Evolutionary conservation across 2,329 filamentous ascomycete species (phyloP), one percentile per base, ranked within the genome.

Genomic region (Ceratocystis diversiconidia): DNA sequence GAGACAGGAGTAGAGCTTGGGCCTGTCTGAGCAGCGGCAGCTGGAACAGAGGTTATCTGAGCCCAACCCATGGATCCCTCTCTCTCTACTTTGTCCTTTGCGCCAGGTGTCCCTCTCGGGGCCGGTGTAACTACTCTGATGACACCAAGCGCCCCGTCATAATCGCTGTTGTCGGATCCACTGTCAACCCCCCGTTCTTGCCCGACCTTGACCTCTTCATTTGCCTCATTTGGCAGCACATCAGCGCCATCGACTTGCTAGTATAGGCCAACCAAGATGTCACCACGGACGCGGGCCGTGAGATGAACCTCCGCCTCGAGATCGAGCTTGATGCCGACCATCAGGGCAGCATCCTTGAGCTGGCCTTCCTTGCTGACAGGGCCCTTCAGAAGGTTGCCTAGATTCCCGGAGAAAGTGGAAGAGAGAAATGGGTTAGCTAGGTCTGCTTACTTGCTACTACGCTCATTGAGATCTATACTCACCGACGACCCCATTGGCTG

Each of bases 301-400:
- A 85, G 73, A 72, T 85, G 82, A 55, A 85, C 80, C 72, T 85
- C 82, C 15, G 82, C 82, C 72, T 85, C 82, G 22, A 85, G 74
- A 71, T 85, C 83, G 44, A 85, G 76, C 76, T 85, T 85, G 75
- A 85, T 84, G 65, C 82, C 82, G 46, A 85, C 76, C 70, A 85
- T 76, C 55, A 85, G 76, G 1, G 81, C 82, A 3, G 83, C 80
- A 50, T 79, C 73, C 74, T 83, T 85, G 67, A 80, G 75, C 70
- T 82, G 80, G 67, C 83, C 82, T 64, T 84, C 74, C 36, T 81
- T 79, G 68, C 84, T 81, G 41, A 79, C 78, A 15, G 82, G 78
- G 10, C 82, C 82, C 72, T 79, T 80, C 68, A 85, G 78, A 43
- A 85, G 78, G 69, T 79, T 76, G 65, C 80, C 80, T 81, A 63